phyloP scores from a whole-genome alignment of 306 rosid species.

The Quercus robur region DNA sequence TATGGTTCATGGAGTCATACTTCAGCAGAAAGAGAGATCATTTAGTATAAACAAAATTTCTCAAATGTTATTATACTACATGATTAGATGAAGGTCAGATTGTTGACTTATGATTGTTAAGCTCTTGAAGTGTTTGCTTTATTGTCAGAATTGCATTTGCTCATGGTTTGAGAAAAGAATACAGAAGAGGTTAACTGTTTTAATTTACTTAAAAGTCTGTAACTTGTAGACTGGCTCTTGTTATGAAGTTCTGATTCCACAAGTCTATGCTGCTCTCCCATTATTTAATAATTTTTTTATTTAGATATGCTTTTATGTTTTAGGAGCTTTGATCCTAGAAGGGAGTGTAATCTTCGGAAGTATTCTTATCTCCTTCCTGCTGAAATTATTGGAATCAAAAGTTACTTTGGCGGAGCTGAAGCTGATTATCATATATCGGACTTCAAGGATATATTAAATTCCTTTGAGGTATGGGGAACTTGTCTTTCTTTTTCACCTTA shows the following conservation, averaged over 20 bases:
- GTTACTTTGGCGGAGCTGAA: constrained; percentile 48
- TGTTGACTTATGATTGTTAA: neutral
- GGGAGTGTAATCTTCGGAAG: constrained; percentile 72
- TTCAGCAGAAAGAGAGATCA: neutral
- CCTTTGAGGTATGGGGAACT: constrained; percentile 59
- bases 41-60: neutral
- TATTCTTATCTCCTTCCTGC: constrained; percentile 86
- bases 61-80: neutral
- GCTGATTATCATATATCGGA: constrained; percentile 68
- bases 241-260: neutral
- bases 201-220: neutral
- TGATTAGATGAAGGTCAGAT: neutral
- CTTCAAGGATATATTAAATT: constrained; percentile 62
- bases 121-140: neutral
- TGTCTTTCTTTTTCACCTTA: neutral
- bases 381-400: constrained; percentile 69
- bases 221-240: neutral
- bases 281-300: constrained; percentile 10
- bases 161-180: neutral
- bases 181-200: neutral
- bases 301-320: constrained; percentile 32
- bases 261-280: constrained; percentile 8
- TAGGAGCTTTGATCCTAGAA: constrained; percentile 91
- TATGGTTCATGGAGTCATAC: neutral
- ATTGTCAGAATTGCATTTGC: neutral